Base-by-base conservation (phyloP, 2,329 filamentous ascomycete genomes). In the Talaromyces sp. region DNA sequence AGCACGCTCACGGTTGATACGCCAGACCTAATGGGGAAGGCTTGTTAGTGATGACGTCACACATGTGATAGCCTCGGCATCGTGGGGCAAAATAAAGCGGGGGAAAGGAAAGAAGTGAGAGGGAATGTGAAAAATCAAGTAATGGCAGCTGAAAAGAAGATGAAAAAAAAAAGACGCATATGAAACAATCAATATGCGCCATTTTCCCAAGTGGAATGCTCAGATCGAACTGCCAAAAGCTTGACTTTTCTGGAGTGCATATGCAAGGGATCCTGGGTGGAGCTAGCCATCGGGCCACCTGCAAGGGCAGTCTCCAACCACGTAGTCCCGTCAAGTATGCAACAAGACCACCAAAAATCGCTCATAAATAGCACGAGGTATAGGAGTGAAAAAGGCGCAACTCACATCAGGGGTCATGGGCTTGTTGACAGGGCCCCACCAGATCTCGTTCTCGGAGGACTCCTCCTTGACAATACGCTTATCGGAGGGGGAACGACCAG, bases 401-500 rank as follows among this genome's bases (percentile, higher is more conserved):
- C 90, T 86, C 88, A 97, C 94, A 76, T 97, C 92, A 67, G 91
- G 85, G 65, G 86, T 87, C 94, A 99, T 99, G 72, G 93, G 90
- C 86, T 97, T 97, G 84, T 99, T 99, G 65, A 99, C 94, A 51
- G 94, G 93, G 70, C 94, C 94, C 94, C 94, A 97, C 94, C 94
- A 99, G 70, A 99, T 84, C 57, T 99, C 86, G 52, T 94, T 87
- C 75, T 96, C 87, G 61, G 94, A 97, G 58, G 86, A 82, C 55
- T 87, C 80, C 77, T 99, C 94, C 80, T 95, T 86, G 72, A 99
- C 94, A 72, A 99, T 90, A 75, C 94, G 88, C 87, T 99, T 99
- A 80, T 99, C 94, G 51, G 90, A 87, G 20, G 94, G 94, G 57
- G 94, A 99, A 63, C 94, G 91, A 58, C 94, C 94, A 57, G 94